phyloP scores from a whole-genome alignment of 441 rosid genomes.

The Populus trichocarpa region DNA sequence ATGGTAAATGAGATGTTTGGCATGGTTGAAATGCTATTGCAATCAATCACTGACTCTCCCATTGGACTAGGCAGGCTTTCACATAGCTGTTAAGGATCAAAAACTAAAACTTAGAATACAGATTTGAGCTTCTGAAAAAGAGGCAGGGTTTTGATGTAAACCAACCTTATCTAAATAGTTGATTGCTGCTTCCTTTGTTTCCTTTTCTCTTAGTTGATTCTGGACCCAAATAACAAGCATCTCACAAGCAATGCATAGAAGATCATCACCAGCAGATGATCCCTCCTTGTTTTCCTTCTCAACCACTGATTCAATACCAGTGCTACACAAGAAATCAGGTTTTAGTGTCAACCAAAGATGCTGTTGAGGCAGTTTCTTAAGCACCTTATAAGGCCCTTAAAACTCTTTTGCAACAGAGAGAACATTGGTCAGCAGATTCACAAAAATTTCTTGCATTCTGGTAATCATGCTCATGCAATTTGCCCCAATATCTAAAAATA shows the following conservation, averaged over 20 bases:
- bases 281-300: constrained; percentile 31
- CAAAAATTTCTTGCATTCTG: not conserved
- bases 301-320: constrained; percentile 33
- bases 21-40: constrained; percentile 41
- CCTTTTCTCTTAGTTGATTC: constrained; percentile 51
- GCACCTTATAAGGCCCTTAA: not conserved
- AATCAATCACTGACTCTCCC: constrained; percentile 59
- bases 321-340: constrained; percentile 21
- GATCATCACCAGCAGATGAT: constrained; percentile 25
- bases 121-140: not conserved
- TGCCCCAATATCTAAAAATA: not conserved
- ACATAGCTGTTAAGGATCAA: constrained; percentile 46
- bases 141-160: not conserved
- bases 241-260: constrained; percentile 58
- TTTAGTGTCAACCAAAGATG: not conserved
- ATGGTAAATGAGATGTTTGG: constrained; percentile 60
- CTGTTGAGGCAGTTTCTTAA: not conserved
- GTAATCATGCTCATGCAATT: no score
- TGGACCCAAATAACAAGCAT: constrained; percentile 69
- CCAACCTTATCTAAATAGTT: constrained; percentile 51
- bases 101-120: not conserved
- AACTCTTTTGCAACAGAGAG: not conserved
- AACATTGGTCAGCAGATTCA: not conserved
- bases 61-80: constrained; percentile 66
- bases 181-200: constrained; percentile 51